Evolutionary conservation across 768 basidiomycete genomes (phyloP), one percentile per base, ranked within the genome.

Genomic region (Pulveroboletus sp.): DNA sequence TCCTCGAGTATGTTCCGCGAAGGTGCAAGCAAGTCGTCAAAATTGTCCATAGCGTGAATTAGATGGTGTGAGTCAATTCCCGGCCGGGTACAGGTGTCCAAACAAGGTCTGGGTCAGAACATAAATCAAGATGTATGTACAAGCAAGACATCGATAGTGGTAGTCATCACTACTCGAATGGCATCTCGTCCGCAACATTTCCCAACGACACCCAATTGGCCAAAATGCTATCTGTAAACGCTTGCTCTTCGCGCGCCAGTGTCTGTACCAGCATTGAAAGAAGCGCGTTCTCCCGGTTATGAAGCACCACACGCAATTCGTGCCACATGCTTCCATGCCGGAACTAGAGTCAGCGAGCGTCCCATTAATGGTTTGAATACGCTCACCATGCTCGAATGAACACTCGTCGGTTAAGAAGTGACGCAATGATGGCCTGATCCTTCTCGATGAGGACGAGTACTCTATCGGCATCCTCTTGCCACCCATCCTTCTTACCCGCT

Each of bases 271-370:
- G 73, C 53, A 84, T 75, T 0, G 87, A 86, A 26, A 94, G 69
- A 32, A 94, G 76, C 0, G 87, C 77, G 57, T 92, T 90, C 71
- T 96, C 93, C 47, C 87, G 76, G 56, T 94, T 93, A 67, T 96
- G 93, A 39, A 95, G 72, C 33, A 97, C 85, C 15, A 93, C 89
- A 21, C 90, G 83, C n/a, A 95, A 75, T 67, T 97, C 93, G 60
- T 95, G 89, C 93, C 93, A 97, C 79, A 96, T 81, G 57, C 93
- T 93, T 57, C 30, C 45, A 35, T 21, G 30, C n/a, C 35, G 40
- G 46, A 43, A 15, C 38, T 33, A 39, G 39, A 46, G 45, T 58
- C 52, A 52, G 39, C 35, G 37, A 48, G 17, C 33, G 28, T 41
- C 49, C 38, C 9, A 24, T 32, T 6, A 30, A 24, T 37, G 39